Evolutionary conservation across 306 rosid species (phyloP).

Genomic region (Rubus parviflorus): DNA sequence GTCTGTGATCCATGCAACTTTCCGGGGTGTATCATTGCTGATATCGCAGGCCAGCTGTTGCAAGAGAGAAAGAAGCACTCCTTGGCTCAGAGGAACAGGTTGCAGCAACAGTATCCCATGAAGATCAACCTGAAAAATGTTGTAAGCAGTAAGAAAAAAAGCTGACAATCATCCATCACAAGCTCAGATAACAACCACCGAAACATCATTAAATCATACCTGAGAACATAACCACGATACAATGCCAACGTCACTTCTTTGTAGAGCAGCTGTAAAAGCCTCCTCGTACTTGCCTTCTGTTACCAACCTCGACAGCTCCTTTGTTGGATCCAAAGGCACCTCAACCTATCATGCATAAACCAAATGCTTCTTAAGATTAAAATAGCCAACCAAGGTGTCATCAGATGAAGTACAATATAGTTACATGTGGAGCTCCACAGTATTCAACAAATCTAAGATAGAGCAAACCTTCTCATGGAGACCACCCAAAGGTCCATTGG

Average conservation of each 20-base stretch:
- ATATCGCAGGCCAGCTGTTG: constrained; percentile 94
- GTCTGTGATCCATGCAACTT: constrained; percentile 84
- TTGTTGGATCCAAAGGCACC: constrained; percentile 84
- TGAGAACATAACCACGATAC: constrained; percentile 97
- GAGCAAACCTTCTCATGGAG: constrained; percentile 81
- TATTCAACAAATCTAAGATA: background rate
- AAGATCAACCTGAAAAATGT: constrained; percentile 68
- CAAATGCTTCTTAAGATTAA: constrained; percentile 12
- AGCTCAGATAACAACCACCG: background rate
- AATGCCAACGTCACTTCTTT: constrained; percentile 84
- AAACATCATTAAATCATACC: constrained; percentile 40
- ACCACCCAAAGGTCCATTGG: constrained; percentile 70
- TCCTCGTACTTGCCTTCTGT: constrained; percentile 86
- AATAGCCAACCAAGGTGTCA: background rate
- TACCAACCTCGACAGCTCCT: constrained; percentile 77
- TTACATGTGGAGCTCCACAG: background rate
- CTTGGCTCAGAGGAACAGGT: constrained; percentile 95
- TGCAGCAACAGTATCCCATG: constrained; percentile 56
- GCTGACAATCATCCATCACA: background rate
- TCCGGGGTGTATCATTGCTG: constrained; percentile 56
- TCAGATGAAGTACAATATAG: background rate
- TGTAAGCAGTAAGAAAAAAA: background rate
- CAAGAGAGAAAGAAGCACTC: constrained; percentile 88
- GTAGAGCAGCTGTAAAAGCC: constrained; percentile 83
- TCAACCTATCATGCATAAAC: constrained; percentile 57